Percentiles rank a stretch among this genome's conserved stretches.
These are phyloP conservation scores for Nitzschia palea DNA, from an alignment of 108 stramenopile species.

Conservation along the genomic window DNA sequence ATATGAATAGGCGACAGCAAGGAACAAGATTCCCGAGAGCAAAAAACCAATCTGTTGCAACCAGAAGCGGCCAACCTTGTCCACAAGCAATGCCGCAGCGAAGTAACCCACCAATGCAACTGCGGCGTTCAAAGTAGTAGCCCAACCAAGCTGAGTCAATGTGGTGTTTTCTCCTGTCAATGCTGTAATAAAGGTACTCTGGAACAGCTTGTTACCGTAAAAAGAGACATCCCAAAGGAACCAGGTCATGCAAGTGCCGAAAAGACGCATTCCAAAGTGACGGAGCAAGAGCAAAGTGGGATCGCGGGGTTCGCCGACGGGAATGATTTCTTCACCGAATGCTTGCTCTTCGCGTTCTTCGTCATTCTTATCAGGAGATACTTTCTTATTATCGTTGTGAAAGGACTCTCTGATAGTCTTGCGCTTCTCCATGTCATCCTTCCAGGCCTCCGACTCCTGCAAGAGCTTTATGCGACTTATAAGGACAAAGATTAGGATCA, in stretches of 20 bases:
- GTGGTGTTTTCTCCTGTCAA: constrained; percentile 49
- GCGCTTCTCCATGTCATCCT: too few relatives aligned
- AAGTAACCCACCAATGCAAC: constrained; percentile 76
- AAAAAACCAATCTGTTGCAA: constrained; percentile 67
- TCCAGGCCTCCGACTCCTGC: constrained; percentile 63
- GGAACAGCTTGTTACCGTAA: constrained; percentile 85
- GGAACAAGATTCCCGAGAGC: constrained; percentile 64
- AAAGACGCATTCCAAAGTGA: constrained; percentile 62
- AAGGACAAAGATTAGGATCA: constrained; percentile 51
- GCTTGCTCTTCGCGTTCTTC: too few relatives aligned
- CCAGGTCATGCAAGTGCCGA: constrained; percentile 67
- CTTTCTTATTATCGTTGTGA: too few relatives aligned
- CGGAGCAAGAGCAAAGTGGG: constrained; percentile 31
- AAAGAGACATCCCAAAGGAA: constrained; percentile 78
- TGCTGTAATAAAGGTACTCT: constrained; percentile 58
- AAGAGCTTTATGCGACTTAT: constrained; percentile 44
- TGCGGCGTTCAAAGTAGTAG: constrained; percentile 64
- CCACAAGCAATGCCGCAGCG: constrained; percentile 64
- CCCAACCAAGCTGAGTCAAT: constrained; percentile 44
- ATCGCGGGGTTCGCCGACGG: too few relatives aligned
- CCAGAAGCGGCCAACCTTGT: constrained; percentile 50
- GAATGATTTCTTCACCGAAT: too few relatives aligned
- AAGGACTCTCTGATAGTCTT: too few relatives aligned
- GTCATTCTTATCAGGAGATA: too few relatives aligned
- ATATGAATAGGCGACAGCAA: constrained; percentile 50